A percentile compares a stretch with the other conserved stretches of the same genome.
These are phyloP conservation scores for Phytopythium ostracodes DNA, from an alignment of 352 stramenopile genomes.

Conservation along the genomic window DNA sequence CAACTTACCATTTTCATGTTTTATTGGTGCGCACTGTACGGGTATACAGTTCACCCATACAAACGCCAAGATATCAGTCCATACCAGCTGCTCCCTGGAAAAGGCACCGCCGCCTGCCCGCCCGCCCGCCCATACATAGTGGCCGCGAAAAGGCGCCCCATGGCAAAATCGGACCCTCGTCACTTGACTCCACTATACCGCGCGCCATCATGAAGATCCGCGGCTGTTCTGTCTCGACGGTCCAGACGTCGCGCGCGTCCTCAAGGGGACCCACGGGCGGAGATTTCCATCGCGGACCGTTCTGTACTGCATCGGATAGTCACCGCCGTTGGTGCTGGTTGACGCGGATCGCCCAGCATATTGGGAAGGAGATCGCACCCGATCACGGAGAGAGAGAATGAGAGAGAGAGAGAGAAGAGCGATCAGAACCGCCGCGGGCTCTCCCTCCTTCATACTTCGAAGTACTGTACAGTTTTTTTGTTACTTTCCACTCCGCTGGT, in stretches of 20 bases:
- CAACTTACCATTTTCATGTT: too few species aligned
- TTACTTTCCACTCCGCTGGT: too few species aligned
- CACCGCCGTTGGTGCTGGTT: background rate
- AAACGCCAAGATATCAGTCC: background rate
- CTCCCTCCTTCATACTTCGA: too few species aligned
- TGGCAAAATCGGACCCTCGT: background rate
- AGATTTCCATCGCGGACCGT: background rate
- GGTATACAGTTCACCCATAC: slow-evolving; percentile 1
- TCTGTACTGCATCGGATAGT: too few species aligned
- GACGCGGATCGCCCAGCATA: background rate
- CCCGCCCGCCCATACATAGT: background rate
- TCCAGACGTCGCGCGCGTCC: background rate
- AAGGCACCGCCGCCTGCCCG: too few species aligned
- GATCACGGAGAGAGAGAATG: too few species aligned
- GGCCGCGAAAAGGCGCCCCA: background rate
- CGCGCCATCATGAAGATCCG: background rate
- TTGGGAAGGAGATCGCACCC: background rate
- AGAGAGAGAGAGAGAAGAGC: too few species aligned
- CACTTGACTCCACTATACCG: background rate
- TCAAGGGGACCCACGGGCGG: background rate
- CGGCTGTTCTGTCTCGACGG: background rate
- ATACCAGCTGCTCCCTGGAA: background rate
- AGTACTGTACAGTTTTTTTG: too few species aligned
- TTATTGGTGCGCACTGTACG: too few species aligned
- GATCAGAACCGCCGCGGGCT: background rate